Evolutionary conservation across 169 alveolate species (phyloP).

Genomic region (Perkinsus chesapeaki): DNA sequence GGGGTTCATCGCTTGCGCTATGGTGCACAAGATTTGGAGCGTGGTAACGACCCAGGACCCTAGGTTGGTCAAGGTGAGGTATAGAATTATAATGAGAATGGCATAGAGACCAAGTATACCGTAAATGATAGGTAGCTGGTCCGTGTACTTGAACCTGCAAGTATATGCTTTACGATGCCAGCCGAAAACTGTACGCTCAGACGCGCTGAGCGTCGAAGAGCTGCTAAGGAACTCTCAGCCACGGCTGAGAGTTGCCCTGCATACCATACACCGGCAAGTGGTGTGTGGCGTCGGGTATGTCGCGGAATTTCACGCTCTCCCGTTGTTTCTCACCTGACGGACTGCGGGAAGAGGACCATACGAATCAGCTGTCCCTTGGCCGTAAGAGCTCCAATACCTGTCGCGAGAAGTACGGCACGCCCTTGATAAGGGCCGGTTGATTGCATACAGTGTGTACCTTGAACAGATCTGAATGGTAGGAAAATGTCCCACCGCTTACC

Average conservation of each 20-base stretch:
- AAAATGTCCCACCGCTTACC: neutral
- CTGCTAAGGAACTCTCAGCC: neutral
- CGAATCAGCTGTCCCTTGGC: conserved; percentile 11
- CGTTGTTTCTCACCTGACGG: neutral
- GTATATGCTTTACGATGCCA: neutral
- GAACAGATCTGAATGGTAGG: neutral
- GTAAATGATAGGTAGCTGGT: neutral
- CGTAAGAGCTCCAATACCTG: conserved; percentile 3
- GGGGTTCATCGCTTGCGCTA: neutral
- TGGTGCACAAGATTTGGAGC: neutral
- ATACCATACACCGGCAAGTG: neutral
- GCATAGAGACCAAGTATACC: neutral
- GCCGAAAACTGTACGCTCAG: neutral
- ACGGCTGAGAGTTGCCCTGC: neutral
- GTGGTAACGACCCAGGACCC: neutral
- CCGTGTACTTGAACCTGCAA: neutral
- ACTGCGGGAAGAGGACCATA: neutral
- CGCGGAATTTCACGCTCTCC: neutral
- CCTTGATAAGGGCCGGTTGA: neutral
- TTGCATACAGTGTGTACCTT: neutral
- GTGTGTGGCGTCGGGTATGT: too few relatives aligned
- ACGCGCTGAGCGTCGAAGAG: neutral
- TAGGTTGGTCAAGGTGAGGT: neutral
- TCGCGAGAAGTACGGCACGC: neutral
- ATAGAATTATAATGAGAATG: neutral